phyloP scores from a whole-genome alignment of 2,329 filamentous ascomycete species.

The Ophiostoma fasciatum region DNA sequence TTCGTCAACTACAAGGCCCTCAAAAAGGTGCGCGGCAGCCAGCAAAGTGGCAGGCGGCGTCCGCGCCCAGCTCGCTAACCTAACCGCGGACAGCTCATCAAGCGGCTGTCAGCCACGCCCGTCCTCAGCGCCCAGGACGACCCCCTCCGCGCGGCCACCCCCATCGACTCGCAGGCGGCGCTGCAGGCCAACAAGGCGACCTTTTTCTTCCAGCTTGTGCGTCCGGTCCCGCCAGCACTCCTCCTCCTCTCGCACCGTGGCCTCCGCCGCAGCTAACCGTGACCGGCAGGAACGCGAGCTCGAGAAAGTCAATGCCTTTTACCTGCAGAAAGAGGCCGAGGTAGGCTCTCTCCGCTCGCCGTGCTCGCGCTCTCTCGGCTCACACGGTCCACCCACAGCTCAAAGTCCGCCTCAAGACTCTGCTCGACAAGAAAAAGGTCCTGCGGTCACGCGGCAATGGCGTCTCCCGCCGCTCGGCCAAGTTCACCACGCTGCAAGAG shows the following conservation, averaged over 20 bases:
- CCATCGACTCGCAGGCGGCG: constrained; percentile 66
- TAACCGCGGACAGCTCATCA: constrained; percentile 62
- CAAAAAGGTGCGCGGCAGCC: constrained; percentile 60
- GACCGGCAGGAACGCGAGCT: constrained; percentile 78
- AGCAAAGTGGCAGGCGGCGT: too few relatives aligned
- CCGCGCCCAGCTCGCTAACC: constrained; percentile 15
- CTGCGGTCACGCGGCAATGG: constrained; percentile 65
- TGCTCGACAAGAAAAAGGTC: constrained; percentile 89
- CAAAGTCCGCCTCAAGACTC: constrained; percentile 78
- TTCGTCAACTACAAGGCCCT: constrained; percentile 99
- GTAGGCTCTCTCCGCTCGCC: constrained; percentile 28
- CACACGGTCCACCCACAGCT: too few relatives aligned
- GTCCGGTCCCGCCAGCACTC: too few relatives aligned
- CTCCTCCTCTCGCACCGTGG: too few relatives aligned
- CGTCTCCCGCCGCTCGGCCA: constrained; percentile 74
- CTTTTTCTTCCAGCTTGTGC: constrained; percentile 94
- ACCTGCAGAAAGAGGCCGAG: constrained; percentile 95
- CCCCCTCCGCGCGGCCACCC: constrained; percentile 27
- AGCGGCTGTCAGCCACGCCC: constrained; percentile 88
- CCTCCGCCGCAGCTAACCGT: too few relatives aligned
- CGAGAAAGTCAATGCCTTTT: constrained; percentile 97
- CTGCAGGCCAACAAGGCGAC: constrained; percentile 95
- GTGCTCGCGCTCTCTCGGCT: constrained; percentile 1
- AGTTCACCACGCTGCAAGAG: constrained; percentile 89
- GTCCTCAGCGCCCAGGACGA: constrained; percentile 66